phyloP scores from a whole-genome alignment of 129 eudicot genomes.

The Cynara cardunculus region DNA sequence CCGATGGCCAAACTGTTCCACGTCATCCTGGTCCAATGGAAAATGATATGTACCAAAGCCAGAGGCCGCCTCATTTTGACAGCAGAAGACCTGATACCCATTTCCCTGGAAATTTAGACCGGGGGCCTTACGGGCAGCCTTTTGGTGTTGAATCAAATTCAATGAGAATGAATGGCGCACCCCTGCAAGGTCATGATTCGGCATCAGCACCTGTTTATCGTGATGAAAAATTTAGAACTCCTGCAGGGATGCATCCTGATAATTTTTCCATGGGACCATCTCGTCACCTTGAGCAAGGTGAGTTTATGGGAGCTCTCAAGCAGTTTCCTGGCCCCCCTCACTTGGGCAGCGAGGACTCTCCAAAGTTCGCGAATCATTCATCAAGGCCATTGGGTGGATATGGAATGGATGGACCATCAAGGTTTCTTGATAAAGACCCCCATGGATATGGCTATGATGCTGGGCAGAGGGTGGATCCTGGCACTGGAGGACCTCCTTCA shows the following conservation, averaged over 20 bases:
- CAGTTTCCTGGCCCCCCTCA: constrained; percentile 48
- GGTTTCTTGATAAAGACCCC: constrained; percentile 49
- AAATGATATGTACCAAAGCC: constrained; percentile 41
- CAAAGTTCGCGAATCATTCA: constrained; percentile 33
- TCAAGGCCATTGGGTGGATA: constrained; percentile 33
- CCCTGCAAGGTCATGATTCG: constrained; percentile 35
- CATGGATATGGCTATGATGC: constrained; percentile 44
- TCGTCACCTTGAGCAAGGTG: constrained; percentile 39
- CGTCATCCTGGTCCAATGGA: constrained; percentile 41
- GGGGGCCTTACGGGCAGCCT: constrained; percentile 47
- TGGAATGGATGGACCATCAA: constrained; percentile 37
- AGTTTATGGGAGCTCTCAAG: constrained; percentile 30
- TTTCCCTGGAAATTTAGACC: constrained; percentile 43
- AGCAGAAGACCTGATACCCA: constrained; percentile 36
- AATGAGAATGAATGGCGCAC: constrained; percentile 42
- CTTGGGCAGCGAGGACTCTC: constrained; percentile 32
- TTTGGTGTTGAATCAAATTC: constrained; percentile 35
- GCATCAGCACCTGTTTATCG: constrained; percentile 34
- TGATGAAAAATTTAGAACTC: constrained; percentile 46
- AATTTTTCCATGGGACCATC: constrained; percentile 28
- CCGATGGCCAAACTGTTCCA: constrained; percentile 35
- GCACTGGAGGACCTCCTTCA: constrained; percentile 34
- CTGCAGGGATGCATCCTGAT: constrained; percentile 26
- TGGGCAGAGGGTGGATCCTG: constrained; percentile 35
- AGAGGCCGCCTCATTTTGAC: constrained; percentile 41